phyloP scores from a whole-genome alignment of 2,329 filamentous ascomycete species.

The Cercospora janseana region DNA sequence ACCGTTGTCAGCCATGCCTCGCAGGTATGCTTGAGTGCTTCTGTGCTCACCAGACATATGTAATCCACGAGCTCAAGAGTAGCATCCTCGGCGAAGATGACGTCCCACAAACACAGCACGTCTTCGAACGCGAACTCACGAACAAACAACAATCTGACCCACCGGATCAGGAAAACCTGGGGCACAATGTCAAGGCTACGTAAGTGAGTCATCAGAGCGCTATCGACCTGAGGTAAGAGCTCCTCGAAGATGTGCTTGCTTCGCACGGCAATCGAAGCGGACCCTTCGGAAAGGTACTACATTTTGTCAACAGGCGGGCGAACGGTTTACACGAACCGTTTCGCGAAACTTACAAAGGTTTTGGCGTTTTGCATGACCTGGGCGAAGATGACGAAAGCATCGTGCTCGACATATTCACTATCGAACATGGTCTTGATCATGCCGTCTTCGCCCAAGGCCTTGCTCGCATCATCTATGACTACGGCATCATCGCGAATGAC shows the following conservation, averaged over 20 bases:
- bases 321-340: not conserved
- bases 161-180: constrained; percentile 96
- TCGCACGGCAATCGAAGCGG: constrained; percentile 67
- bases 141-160: constrained; percentile 90
- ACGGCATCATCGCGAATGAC: constrained; percentile 80
- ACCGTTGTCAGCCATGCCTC: not conserved
- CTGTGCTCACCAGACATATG: constrained; percentile 66
- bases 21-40: not conserved
- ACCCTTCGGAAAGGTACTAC: constrained; percentile 51
- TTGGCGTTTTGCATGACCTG: constrained; percentile 78
- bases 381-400: constrained; percentile 82
- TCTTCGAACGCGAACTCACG: constrained; percentile 89
- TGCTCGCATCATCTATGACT: constrained; percentile 43
- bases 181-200: constrained; percentile 84
- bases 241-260: constrained; percentile 85
- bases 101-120: constrained; percentile 83
- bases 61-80: constrained; percentile 77
- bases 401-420: constrained; percentile 75
- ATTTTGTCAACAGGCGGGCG: not conserved
- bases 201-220: constrained; percentile 78
- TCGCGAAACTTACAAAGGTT: constrained; percentile 53
- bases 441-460: constrained; percentile 34
- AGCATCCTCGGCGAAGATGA: constrained; percentile 82
- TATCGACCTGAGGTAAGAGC: constrained; percentile 73
- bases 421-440: constrained; percentile 57